Evolutionary conservation across 2,329 filamentous ascomycete genomes (phyloP).

Genomic region (Intubia oerlemansii): DNA sequence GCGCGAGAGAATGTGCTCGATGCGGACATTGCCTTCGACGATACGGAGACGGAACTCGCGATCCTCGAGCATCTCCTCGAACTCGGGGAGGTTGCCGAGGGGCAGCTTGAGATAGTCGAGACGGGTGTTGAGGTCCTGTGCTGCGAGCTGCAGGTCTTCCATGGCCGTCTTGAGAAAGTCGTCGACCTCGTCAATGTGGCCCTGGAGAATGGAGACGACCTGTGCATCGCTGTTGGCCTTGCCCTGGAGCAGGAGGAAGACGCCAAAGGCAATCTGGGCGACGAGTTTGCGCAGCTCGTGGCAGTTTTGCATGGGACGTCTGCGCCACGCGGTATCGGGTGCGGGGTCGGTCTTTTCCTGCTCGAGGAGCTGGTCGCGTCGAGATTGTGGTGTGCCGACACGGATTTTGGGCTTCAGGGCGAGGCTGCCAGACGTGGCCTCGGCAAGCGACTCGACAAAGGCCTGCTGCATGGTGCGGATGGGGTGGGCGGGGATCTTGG

Average conservation of each 20-base stretch:
- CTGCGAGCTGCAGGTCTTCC: slow-evolving; percentile 64
- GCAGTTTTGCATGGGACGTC: slow-evolving; percentile 51
- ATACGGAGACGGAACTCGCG: slow-evolving; percentile 64
- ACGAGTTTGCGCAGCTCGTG: slow-evolving; percentile 82
- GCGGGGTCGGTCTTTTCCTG: slow-evolving; percentile 46
- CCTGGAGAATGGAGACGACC: slow-evolving; percentile 73
- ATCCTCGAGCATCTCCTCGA: slow-evolving; percentile 76
- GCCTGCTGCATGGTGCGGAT: slow-evolving; percentile 58
- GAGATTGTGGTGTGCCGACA: slow-evolving; percentile 33
- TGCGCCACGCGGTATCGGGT: slow-evolving; percentile 55
- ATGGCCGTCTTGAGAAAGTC: slow-evolving; percentile 70
- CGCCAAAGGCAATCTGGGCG: slow-evolving; percentile 81
- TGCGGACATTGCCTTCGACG: slow-evolving; percentile 70
- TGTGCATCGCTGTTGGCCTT: slow-evolving; percentile 77
- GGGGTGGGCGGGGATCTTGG: slow-evolving; percentile 33
- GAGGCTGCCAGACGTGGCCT: slow-evolving; percentile 34
- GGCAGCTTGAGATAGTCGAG: slow-evolving; percentile 65
- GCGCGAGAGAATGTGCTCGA: slow-evolving; percentile 70
- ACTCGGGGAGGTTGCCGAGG: slow-evolving; percentile 60
- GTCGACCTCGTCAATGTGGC: slow-evolving; percentile 86
- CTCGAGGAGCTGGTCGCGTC: slow-evolving; percentile 47
- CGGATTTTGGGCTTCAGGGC: slow-evolving; percentile 28
- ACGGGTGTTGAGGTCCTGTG: slow-evolving; percentile 58
- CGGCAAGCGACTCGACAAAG: slow-evolving; percentile 63
- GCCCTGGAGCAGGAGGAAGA: slow-evolving; percentile 67